phyloP scores from a whole-genome alignment of 495 filamentous ascomycete species.

The Hypoxylon cercidicola region DNA sequence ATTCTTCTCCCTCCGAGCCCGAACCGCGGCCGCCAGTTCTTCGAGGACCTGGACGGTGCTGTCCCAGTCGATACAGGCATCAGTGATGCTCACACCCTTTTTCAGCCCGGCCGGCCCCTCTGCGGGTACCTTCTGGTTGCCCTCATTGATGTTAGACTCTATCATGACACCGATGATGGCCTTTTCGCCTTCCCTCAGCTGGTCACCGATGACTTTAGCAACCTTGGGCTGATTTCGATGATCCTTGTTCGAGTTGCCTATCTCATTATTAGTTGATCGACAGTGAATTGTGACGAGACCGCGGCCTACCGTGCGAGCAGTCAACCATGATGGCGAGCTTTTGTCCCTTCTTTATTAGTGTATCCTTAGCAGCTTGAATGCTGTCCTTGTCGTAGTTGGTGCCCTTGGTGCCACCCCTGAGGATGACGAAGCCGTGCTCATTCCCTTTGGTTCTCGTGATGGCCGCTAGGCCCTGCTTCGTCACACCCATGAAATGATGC shows the following conservation, averaged over 20 bases:
- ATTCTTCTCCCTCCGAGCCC: conserved; percentile 70
- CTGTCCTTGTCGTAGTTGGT: conserved; percentile 92
- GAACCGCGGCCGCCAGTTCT: conserved; percentile 85
- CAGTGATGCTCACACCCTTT: conserved; percentile 96
- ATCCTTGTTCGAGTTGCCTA: conserved; percentile 79
- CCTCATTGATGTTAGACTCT: conserved; percentile 96
- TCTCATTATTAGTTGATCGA: conserved; percentile 15
- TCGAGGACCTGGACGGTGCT: conserved; percentile 86
- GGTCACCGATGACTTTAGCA: conserved; percentile 80
- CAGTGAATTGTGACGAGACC: not conserved
- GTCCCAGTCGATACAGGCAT: conserved; percentile 97
- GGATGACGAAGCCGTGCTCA: conserved; percentile 95
- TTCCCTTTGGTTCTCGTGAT: conserved; percentile 94
- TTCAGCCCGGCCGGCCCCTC: conserved; percentile 82
- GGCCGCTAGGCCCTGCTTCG: conserved; percentile 96
- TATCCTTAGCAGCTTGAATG: conserved; percentile 80
- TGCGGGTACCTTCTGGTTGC: conserved; percentile 90
- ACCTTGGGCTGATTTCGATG: conserved; percentile 94
- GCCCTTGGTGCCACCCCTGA: conserved; percentile 90
- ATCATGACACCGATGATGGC: conserved; percentile 98
- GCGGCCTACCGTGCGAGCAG: conserved; percentile 83
- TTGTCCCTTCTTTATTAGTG: conserved; percentile 84
- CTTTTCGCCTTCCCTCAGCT: conserved; percentile 86
- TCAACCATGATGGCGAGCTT: conserved; percentile 95
- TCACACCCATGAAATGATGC: conserved; percentile 98